Evolutionary conservation across 192 early-diverging fungal genomes (phyloP).

Genomic region (Coemansia sp.): DNA sequence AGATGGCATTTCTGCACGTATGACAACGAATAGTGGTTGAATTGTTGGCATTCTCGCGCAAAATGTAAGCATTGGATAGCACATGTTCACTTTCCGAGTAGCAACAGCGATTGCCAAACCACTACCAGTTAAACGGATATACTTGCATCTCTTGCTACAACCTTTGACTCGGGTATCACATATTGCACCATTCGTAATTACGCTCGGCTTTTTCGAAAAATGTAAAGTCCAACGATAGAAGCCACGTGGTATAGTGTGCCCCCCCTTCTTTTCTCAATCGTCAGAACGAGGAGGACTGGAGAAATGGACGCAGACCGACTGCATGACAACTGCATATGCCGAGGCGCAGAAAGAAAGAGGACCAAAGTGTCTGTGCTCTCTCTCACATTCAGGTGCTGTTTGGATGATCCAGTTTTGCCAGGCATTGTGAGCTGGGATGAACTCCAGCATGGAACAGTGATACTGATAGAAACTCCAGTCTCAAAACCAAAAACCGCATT

Average conservation of each 20-base stretch:
- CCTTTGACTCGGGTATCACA: slow-evolving; percentile 5
- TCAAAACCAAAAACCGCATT: not conserved
- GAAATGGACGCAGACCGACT: not conserved
- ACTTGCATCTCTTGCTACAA: not conserved
- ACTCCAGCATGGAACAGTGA: not conserved
- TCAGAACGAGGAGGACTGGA: not conserved
- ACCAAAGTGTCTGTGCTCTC: not conserved
- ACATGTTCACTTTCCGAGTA: slow-evolving; percentile 11
- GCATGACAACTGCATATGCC: slow-evolving; percentile 1
- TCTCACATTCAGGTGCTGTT: not conserved
- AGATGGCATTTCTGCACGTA: not conserved
- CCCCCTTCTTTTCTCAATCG: not conserved
- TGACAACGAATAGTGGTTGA: slow-evolving; percentile 1
- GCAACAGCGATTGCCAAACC: not conserved
- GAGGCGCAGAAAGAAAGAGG: not conserved
- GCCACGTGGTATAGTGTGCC: slow-evolving; percentile 5
- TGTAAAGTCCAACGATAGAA: not conserved
- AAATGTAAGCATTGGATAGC: not conserved
- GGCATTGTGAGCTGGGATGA: slow-evolving; percentile 3
- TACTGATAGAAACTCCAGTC: not conserved
- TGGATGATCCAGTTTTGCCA: not conserved
- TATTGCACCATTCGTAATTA: not conserved
- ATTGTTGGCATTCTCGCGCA: not conserved
- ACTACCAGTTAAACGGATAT: slow-evolving; percentile 1
- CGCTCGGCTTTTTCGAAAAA: not conserved